Conservation (phyloP, 331 rosid genomes). For the Pyrus hybrid region DNA sequence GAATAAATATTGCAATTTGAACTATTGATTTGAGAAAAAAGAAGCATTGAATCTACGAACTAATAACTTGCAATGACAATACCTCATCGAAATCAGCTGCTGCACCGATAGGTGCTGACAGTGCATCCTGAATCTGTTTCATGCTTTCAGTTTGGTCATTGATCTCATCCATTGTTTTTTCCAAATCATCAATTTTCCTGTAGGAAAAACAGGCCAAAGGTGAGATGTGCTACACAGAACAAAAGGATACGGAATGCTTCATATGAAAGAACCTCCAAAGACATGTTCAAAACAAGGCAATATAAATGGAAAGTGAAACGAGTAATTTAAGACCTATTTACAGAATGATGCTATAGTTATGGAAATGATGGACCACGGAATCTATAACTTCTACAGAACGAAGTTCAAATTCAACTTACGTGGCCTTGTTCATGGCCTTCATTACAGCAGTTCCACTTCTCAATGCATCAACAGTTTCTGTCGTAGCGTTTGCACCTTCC, state of each 20-base stretch:
- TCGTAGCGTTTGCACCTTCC: slow-evolving; percentile 96
- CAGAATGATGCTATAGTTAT: background rate
- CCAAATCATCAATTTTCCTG: slow-evolving; percentile 93
- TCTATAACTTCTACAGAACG: background rate
- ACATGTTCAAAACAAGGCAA: no score
- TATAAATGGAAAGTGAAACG: no score
- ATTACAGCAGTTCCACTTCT: slow-evolving; percentile 88
- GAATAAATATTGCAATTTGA: slow-evolving; percentile 1
- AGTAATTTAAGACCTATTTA: background rate
- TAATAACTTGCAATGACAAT: background rate
- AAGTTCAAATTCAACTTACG: slow-evolving; percentile 35
- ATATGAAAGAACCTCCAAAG: background rate
- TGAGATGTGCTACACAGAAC: background rate
- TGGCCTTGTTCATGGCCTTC: slow-evolving; percentile 98
- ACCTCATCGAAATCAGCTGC: slow-evolving; percentile 91
- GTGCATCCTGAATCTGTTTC: slow-evolving; percentile 94
- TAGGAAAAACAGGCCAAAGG: background rate
- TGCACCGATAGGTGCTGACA: slow-evolving; percentile 81
- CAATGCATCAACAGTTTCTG: slow-evolving; percentile 93
- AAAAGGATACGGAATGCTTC: background rate
- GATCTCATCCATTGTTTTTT: slow-evolving; percentile 92
- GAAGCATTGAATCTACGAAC: background rate
- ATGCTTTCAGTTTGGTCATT: slow-evolving; percentile 97
- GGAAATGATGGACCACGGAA: background rate
- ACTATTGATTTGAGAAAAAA: background rate